A percentile compares a stretch with the other conserved stretches of the same genome.
These are phyloP conservation scores for Suhomyces anneliseae DNA, from an alignment of 1,139 yeast genomes.

Conservation along the genomic window DNA sequence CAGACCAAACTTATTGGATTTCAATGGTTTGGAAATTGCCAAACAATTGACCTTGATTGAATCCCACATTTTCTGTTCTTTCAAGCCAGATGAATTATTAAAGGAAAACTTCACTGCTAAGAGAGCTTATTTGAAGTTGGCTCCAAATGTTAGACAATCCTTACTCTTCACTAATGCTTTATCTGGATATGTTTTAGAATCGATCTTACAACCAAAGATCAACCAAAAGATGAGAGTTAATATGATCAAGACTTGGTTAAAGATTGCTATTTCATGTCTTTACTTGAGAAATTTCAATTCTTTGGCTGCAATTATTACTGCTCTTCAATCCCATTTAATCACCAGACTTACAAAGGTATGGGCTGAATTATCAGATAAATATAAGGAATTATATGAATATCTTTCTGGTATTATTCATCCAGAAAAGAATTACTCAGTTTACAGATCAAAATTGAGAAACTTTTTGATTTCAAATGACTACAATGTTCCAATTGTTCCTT, in stretches of 20 bases:
- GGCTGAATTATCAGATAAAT: constrained; percentile 65
- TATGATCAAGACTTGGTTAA: constrained; percentile 76
- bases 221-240: constrained; percentile 53
- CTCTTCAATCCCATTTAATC: constrained; percentile 79
- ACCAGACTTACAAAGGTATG: constrained; percentile 68
- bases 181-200: constrained; percentile 81
- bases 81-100: constrained; percentile 70
- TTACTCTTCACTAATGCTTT: constrained; percentile 75
- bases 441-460: constrained; percentile 66
- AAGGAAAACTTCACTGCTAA: constrained; percentile 71
- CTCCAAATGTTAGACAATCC: constrained; percentile 74
- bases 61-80: constrained; percentile 63
- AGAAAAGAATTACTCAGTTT: constrained; percentile 75
- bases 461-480: constrained; percentile 54
- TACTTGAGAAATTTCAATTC: constrained; percentile 83
- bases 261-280: constrained; percentile 77
- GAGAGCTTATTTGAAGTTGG: constrained; percentile 58
- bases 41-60: constrained; percentile 83
- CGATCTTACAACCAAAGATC: constrained; percentile 59
- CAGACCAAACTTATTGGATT: constrained; percentile 59
- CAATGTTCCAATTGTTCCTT: constrained; percentile 77
- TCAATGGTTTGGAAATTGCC: constrained; percentile 80
- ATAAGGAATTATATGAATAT: constrained; percentile 62
- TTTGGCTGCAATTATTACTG: constrained; percentile 82
- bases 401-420: constrained; percentile 77